Evolutionary conservation across 495 filamentous ascomycete genomes (phyloP).

Genomic region (Penicillium daleae): DNA sequence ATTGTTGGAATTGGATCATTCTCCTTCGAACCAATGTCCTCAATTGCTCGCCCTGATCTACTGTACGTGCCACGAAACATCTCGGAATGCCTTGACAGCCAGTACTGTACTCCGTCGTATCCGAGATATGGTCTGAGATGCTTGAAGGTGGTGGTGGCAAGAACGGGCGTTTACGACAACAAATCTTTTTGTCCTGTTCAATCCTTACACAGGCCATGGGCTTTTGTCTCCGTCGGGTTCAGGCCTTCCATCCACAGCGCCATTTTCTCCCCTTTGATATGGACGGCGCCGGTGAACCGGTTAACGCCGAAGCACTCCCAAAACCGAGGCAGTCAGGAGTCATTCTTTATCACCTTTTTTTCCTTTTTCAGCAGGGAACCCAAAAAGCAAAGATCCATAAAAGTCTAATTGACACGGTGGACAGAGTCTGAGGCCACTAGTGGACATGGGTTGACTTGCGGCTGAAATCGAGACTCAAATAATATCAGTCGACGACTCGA

Average conservation of each 20-base stretch:
- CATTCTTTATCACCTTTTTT: not conserved
- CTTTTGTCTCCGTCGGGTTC: not conserved
- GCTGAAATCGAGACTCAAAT: constrained; percentile 1
- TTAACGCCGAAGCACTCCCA: not conserved
- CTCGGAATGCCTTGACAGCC: not conserved
- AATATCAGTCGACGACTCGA: not conserved
- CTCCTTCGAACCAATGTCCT: not conserved
- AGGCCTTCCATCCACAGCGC: not conserved
- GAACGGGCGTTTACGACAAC: not conserved
- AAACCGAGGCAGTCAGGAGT: not conserved
- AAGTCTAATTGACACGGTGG: not conserved
- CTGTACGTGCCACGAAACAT: not conserved
- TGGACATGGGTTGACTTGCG: not conserved
- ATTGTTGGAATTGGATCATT: not conserved
- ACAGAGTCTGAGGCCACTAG: not conserved
- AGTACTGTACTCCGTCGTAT: too few relatives aligned
- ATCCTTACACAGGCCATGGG: not conserved
- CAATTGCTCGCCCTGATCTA: not conserved
- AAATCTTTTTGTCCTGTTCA: not conserved
- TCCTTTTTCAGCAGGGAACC: not conserved
- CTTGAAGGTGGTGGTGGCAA: constrained; percentile 2
- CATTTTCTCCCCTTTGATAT: not conserved
- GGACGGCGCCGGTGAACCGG: too few relatives aligned
- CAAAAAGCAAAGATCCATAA: not conserved
- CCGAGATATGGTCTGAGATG: not conserved